Base-by-base conservation (phyloP, 176 grass and related monocot species). In the Hsuehochloa calcarea region DNA sequence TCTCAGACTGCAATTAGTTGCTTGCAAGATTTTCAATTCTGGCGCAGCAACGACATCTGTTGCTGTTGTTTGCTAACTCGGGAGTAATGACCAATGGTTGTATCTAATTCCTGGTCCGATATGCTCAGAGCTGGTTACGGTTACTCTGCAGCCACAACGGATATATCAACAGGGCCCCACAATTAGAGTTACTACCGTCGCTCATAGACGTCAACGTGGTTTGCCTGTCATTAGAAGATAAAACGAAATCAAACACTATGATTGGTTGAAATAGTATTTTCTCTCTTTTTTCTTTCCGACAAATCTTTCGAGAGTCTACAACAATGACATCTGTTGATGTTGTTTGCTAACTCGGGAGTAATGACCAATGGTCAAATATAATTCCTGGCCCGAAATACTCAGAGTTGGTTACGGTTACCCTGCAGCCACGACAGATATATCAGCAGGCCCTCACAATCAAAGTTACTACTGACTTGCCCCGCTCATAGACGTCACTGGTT, bases 131-230 rank as follows among this genome's bases (percentile, higher is more conserved):
- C 73, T 22, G 60, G 67, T 78, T 66, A 83, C 31, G 88, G 74
- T 51, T 72, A n/a, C 59, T 59, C 84, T 58, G 79, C 79, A 56
- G 89, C 89, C 89, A 90, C 89, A 80, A 73, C 8, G 80, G 44
- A 35, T 11, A 4, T 9, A 38, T 31, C 26, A 46, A 11, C 82
- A 25, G 81, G 10, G 2, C 10, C 29, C 41, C 54, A 27, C 44
- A 29, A 67, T 38, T 60, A 23, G 49, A 39, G 69, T 59, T 56
- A 6, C 45, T 72, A 54, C 55, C 60, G 75, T 38, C 10, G 16
- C 70, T 47, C 44, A 10, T 8, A 15, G 44, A 82, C 78, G 65
- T 82, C 55, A 72, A 47, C 17, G 34, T 6, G 64, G 81, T 85
- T 13, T 31, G 63, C 35, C 38, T 13, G 37, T 7, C 67, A 26